phyloP scores from a whole-genome alignment of 2,329 filamentous ascomycete genomes.

The Fusarium anthophilum region DNA sequence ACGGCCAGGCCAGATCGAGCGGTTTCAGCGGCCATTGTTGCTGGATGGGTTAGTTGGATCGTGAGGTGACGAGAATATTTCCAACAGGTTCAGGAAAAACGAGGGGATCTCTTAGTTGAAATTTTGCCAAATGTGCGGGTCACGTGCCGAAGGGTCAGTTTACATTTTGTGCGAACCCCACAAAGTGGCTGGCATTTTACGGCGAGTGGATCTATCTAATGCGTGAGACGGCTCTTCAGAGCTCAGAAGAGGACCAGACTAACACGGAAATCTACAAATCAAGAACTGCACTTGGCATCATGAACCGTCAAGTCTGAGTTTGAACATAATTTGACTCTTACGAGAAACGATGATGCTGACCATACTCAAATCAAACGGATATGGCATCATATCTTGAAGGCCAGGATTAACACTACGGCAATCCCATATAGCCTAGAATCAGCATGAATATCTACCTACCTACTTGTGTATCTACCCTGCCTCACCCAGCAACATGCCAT shows the following conservation, averaged over 20 bases:
- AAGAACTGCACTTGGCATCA: not conserved
- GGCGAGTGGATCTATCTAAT: not conserved
- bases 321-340: not conserved
- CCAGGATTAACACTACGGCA: not conserved
- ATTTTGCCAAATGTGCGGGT: slow-evolving; percentile 32
- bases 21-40: slow-evolving; percentile 68
- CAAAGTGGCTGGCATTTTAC: not conserved
- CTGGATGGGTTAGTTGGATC: slow-evolving; percentile 46
- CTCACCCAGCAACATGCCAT: not conserved
- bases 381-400: not conserved
- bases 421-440: not conserved
- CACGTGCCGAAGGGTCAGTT: slow-evolving; percentile 44
- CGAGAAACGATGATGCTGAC: not conserved
- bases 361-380: not conserved
- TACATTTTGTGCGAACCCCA: slow-evolving; percentile 10
- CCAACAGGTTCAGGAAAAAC: slow-evolving; percentile 9
- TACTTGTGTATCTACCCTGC: no score
- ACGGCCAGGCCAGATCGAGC: slow-evolving; percentile 68
- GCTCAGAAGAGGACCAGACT: not conserved
- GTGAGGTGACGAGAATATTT: slow-evolving; percentile 41
- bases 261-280: not conserved
- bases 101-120: slow-evolving; percentile 10
- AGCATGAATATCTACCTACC: not conserved
- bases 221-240: not conserved
- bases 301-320: not conserved